Evolutionary conservation across 768 basidiomycete genomes (phyloP), one percentile per base, ranked within the genome.

Genomic region (Pleurotus ostreatus): DNA sequence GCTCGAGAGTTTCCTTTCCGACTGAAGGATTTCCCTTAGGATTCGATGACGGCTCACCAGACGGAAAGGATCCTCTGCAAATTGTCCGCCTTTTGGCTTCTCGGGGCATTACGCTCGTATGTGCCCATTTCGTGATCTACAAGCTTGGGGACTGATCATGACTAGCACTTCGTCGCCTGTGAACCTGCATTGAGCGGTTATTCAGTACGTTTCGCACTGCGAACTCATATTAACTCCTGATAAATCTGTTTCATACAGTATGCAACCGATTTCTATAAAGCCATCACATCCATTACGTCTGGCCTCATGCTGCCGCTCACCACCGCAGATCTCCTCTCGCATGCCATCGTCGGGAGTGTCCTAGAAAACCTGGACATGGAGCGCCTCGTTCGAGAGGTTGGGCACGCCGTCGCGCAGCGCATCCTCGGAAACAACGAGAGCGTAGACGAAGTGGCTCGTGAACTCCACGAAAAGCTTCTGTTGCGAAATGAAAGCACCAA

Each of bases 311-410:
- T 98, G 6, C 96, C 96, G 2, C 79, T 98, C 48, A 95, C 94
- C 11, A 98, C 94, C 18, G 96, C 96, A 47, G 91, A 94, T 70
- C 81, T 97, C 38, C 84, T 98, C 47, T 85, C 95, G 15, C 93
- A 96, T 66, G 96, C 96, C 26, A 98, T 98, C 57, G 94, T 95
- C 55, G 96, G 94, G 34, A 92, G 92, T 68, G 95, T 98, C 43
- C 79, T 98, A 25, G 96, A 98, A 74, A 97, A 98, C 65, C 84
- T 98, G 58, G 96, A 98, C 70, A 96, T 98, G 96, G 96, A 98
- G 65, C 84, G 94, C 26, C 80, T 98, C 39, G 93, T 98, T 56
- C 85, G 86, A 38, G 96, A 98, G 72, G 94, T 98, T 48, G 96
- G 96, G 15, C 81, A 88, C 57, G 94, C 94, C 7, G 94, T 98